Conservation (phyloP, 768 basidiomycete genomes). For the Boletus huronensis region DNA sequence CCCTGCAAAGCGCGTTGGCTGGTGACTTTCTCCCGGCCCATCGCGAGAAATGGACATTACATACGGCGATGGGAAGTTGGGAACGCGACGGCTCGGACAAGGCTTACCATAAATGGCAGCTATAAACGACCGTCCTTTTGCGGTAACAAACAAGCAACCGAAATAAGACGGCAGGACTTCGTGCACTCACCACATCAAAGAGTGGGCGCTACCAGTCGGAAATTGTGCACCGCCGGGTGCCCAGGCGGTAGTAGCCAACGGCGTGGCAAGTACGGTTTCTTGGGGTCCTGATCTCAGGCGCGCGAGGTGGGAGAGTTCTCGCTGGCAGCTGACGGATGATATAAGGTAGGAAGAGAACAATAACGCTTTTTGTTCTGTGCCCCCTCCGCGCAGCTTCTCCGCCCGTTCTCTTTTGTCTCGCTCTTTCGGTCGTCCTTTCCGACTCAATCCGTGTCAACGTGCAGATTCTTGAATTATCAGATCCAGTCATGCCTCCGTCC, state of each 20-base stretch:
- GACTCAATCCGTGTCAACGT: neutral
- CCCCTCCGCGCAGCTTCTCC: neutral
- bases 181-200: constrained; percentile 2
- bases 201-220: neutral
- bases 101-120: constrained; percentile 3
- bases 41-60: neutral
- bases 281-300: constrained; percentile 4
- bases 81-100: neutral
- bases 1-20: neutral
- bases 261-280: neutral
- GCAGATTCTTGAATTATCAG: constrained; percentile 28
- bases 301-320: neutral
- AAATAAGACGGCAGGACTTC: constrained; percentile 17
- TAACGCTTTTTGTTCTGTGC: constrained; percentile 19
- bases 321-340: constrained; percentile 1
- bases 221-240: neutral
- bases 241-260: neutral
- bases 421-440: constrained; percentile 11
- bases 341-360: constrained; percentile 29
- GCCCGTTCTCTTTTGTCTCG: constrained; percentile 20
- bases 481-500: constrained; percentile 15
- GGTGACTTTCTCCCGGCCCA: neutral
- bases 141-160: constrained; percentile 18
- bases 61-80: neutral
- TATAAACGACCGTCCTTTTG: constrained; percentile 8